Base-by-base conservation (phyloP, 2,329 filamentous ascomycete genomes). In the Endoconidiophora polonica region DNA sequence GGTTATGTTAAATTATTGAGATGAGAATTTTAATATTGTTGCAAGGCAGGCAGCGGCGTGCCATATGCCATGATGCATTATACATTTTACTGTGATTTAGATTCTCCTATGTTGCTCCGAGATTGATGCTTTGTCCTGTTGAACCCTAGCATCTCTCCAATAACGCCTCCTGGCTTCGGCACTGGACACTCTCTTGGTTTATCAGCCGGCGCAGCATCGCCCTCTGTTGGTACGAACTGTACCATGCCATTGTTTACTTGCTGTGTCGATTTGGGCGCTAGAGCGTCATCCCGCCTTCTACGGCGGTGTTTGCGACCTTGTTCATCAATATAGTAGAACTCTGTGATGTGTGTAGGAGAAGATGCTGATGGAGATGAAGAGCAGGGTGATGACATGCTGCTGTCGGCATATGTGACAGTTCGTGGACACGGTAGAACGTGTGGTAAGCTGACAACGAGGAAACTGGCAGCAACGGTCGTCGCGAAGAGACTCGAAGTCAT, bases 401-500 rank as follows among this genome's bases (percentile, higher is more conserved):
- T 79, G 62, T 94, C 88, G 58, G 86, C 83, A 58, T 83, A 81
- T 33, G 79, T 76, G 29, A 77, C 70, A 85, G 85, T 43, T 86
- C 85, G 1, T 5, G 91, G 91, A 62, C 91, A 98, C 1, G 91
- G 91, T 16, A 98, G 76, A 26, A 93, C 62, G 63, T 98, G 91
- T 20, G 91, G 91, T 42, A 94, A 71, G 26, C 78, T 86, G 48
- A 98, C 91, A 55, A 98, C 88, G 55, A 94, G 75, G 65, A 98
- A 94, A 58, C 84, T 91, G 29, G 87, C 80, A 55, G 85, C 73
- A 49, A 96, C 76, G 1, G 90, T 96, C n/a, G 83, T 86, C 46
- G 86, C 87, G 69, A 98, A 98, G 54, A 98, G 81, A 43, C 87
- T 91, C 51, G 84, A 88, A 58, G 91, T 98, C 69, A 86, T 85